These are phyloP conservation scores for Xylariaceae sp. DNA, from an alignment of 2,329 filamentous ascomycete genomes.

Conservation along the genomic window DNA sequence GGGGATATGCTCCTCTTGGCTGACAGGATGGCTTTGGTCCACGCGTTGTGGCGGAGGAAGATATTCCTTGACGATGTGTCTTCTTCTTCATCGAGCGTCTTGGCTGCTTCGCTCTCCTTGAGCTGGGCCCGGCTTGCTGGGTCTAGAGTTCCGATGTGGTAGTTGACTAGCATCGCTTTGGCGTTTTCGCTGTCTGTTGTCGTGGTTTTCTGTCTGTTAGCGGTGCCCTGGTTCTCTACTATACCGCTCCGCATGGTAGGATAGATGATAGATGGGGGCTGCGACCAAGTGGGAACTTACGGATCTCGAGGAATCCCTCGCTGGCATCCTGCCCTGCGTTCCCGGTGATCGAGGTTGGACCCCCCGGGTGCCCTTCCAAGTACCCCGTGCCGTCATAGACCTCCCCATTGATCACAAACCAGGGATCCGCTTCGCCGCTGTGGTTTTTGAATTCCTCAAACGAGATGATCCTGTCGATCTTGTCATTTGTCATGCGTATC, in stretches of 20 bases:
- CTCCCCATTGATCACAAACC: slow-evolving; percentile 84
- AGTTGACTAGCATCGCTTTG: slow-evolving; percentile 79
- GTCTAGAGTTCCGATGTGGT: slow-evolving; percentile 77
- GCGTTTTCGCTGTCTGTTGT: slow-evolving; percentile 80
- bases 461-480: slow-evolving; percentile 56
- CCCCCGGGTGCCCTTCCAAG: slow-evolving; percentile 76
- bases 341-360: slow-evolving; percentile 75
- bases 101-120: slow-evolving; percentile 33
- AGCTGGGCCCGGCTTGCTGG: slow-evolving; percentile 52
- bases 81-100: slow-evolving; percentile 24
- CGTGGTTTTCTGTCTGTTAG: not conserved
- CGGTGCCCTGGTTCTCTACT: slow-evolving; percentile 3
- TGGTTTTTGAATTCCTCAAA: slow-evolving; percentile 69
- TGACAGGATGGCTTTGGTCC: slow-evolving; percentile 68
- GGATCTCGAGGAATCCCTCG: slow-evolving; percentile 88
- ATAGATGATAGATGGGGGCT: slow-evolving; percentile 23
- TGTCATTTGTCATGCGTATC: slow-evolving; percentile 71
- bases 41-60: slow-evolving; percentile 67
- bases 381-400: slow-evolving; percentile 84
- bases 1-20: slow-evolving; percentile 64
- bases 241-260: too few relatives aligned
- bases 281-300: slow-evolving; percentile 46
- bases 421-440: slow-evolving; percentile 59
- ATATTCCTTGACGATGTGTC: slow-evolving; percentile 43
- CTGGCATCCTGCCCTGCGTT: slow-evolving; percentile 77